phyloP scores from a whole-genome alignment of 1,284 basidiomycete species.

The Pholiota adiposa region DNA sequence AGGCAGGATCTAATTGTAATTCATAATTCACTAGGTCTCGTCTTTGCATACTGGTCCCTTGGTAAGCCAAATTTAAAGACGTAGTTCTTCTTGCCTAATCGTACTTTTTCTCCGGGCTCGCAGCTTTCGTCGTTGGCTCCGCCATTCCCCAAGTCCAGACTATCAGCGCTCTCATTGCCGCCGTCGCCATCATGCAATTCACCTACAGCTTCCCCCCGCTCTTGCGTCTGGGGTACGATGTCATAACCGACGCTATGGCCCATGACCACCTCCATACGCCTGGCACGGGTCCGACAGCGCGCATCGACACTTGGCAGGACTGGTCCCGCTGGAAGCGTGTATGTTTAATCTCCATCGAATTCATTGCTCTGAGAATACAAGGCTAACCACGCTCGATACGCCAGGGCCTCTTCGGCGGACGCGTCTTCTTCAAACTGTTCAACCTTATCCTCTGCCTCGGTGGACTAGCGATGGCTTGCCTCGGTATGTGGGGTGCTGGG shows the following conservation, averaged over 20 bases:
- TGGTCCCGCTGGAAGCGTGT: slow-evolving; percentile 46
- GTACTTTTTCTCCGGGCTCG: not conserved
- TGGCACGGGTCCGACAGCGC: slow-evolving; percentile 28
- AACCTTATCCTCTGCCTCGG: slow-evolving; percentile 44
- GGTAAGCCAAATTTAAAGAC: slow-evolving; percentile 26
- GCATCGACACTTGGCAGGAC: slow-evolving; percentile 41
- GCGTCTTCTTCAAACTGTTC: slow-evolving; percentile 46
- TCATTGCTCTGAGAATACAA: not conserved
- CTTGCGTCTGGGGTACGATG: slow-evolving; percentile 51
- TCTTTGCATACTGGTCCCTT: slow-evolving; percentile 51
- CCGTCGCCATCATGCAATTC: slow-evolving; percentile 66
- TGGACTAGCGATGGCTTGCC: slow-evolving; percentile 45
- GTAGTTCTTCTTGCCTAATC: not conserved
- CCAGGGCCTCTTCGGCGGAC: slow-evolving; percentile 42
- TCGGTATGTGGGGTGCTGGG: slow-evolving; percentile 54
- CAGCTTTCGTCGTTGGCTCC: slow-evolving; percentile 63
- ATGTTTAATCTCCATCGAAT: slow-evolving; percentile 14
- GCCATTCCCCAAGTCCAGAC: slow-evolving; percentile 65
- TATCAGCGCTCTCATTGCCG: slow-evolving; percentile 57
- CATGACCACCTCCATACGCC: slow-evolving; percentile 41
- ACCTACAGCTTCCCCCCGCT: slow-evolving; percentile 66
- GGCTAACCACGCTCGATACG: not conserved
- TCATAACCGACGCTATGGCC: slow-evolving; percentile 49
- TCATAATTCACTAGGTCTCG: slow-evolving; percentile 29
- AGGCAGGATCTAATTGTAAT: not conserved